Percentiles rank a stretch among this genome's conserved stretches.
These are phyloP conservation scores for Pseudozyma sp. DNA, from an alignment of 1,284 basidiomycete genomes.

Conservation along the genomic window DNA sequence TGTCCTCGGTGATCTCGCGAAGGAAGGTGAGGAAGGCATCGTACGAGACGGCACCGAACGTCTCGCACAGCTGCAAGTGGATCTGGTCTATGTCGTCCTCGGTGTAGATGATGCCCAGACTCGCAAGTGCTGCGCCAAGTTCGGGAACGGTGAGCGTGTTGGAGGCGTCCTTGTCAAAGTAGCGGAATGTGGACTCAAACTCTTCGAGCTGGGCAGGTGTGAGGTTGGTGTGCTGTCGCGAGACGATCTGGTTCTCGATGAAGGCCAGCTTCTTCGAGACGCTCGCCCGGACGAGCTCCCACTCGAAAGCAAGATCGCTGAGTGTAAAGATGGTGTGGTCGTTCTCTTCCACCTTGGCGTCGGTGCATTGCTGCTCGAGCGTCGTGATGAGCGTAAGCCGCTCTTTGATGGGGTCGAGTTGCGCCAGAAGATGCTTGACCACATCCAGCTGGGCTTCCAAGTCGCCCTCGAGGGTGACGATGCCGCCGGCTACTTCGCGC, in stretches of 20 bases:
- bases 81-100: slow-evolving; percentile 89
- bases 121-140: slow-evolving; percentile 91
- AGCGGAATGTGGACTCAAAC: slow-evolving; percentile 95
- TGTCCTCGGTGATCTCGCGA: slow-evolving; percentile 90
- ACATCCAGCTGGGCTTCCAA: slow-evolving; percentile 48
- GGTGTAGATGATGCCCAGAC: slow-evolving; percentile 89
- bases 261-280: slow-evolving; percentile 91
- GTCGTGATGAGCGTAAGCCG: slow-evolving; percentile 32
- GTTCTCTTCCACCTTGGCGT: slow-evolving; percentile 97
- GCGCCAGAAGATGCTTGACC: slow-evolving; percentile 44
- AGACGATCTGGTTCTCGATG: slow-evolving; percentile 96
- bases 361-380: slow-evolving; percentile 75
- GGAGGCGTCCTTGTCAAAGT: slow-evolving; percentile 92
- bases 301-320: slow-evolving; percentile 90
- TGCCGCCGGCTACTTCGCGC: slow-evolving; percentile 47
- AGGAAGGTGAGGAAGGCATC: slow-evolving; percentile 95
- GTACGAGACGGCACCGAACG: slow-evolving; percentile 89
- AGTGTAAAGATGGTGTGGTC: slow-evolving; percentile 92
- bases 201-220: slow-evolving; percentile 96
- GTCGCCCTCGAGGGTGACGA: slow-evolving; percentile 55
- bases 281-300: slow-evolving; percentile 83
- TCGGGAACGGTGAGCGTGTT: slow-evolving; percentile 88
- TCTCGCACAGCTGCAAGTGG: slow-evolving; percentile 82
- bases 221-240: slow-evolving; percentile 87
- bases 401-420: slow-evolving; percentile 48